Percentiles rank a stretch among this genome's conserved stretches.
phyloP scores from a whole-genome alignment of 2,329 filamentous ascomycete genomes.

The Colletotrichum sp. region DNA sequence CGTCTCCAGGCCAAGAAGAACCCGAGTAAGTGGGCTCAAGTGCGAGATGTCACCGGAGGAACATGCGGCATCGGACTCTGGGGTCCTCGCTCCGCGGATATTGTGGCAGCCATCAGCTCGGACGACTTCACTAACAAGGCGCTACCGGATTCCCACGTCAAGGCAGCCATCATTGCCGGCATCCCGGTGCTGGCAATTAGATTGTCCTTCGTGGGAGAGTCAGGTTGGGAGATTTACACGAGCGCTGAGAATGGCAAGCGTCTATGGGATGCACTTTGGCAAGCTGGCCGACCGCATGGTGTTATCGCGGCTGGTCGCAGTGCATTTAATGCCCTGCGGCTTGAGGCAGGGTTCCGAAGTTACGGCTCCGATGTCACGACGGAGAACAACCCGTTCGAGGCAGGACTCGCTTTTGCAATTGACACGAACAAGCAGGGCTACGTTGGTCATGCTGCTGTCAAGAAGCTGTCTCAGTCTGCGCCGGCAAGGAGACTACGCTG shows the following conservation, averaged over 20 bases:
- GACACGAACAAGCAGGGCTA: slow-evolving; percentile 51
- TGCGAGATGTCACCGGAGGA: slow-evolving; percentile 63
- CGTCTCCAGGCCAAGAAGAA: slow-evolving; percentile 45
- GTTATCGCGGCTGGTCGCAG: slow-evolving; percentile 62
- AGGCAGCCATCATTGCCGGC: slow-evolving; percentile 53
- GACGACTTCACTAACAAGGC: slow-evolving; percentile 51
- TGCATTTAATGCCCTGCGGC: slow-evolving; percentile 61
- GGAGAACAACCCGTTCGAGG: slow-evolving; percentile 66
- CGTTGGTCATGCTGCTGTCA: slow-evolving; percentile 55
- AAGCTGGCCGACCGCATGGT: slow-evolving; percentile 58
- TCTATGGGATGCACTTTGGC: slow-evolving; percentile 63
- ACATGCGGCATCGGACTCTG: slow-evolving; percentile 68
- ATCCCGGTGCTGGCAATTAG: slow-evolving; percentile 62
- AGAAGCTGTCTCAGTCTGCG: slow-evolving; percentile 38
- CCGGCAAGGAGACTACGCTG: slow-evolving; percentile 45
- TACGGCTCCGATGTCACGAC: slow-evolving; percentile 64
- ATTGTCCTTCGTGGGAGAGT: slow-evolving; percentile 65
- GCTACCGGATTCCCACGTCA: slow-evolving; percentile 55
- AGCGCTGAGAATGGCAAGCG: slow-evolving; percentile 62
- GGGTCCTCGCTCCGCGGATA: slow-evolving; percentile 60
- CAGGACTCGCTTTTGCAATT: slow-evolving; percentile 57
- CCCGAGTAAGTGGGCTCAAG: slow-evolving; percentile 49
- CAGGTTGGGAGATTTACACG: slow-evolving; percentile 67
- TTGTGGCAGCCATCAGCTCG: slow-evolving; percentile 48
- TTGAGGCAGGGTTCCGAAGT: slow-evolving; percentile 64